Conservation (phyloP, 1,284 basidiomycete species). For the Boletus smithii region DNA sequence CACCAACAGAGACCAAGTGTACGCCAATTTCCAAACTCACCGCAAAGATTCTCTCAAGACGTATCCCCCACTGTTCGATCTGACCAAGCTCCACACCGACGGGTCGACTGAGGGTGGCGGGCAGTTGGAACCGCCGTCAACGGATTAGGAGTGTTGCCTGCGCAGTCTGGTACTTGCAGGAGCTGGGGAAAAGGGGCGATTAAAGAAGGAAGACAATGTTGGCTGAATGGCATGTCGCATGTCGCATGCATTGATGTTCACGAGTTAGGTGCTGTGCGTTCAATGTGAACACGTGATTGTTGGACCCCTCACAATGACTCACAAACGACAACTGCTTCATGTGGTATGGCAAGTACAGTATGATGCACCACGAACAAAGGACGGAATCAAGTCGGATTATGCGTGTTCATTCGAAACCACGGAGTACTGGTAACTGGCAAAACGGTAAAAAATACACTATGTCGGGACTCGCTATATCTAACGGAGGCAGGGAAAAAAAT, state of each 20-base stretch:
- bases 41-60: constrained; percentile 31
- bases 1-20: constrained; percentile 35
- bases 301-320: too few relatives aligned
- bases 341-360: too few relatives aligned
- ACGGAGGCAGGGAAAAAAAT: not conserved
- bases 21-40: constrained; percentile 26
- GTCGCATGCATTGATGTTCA: not conserved
- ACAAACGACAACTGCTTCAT: too few relatives aligned
- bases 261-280: constrained; percentile 1
- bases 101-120: constrained; percentile 25
- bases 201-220: too few relatives aligned
- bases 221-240: not conserved
- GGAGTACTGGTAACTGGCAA: not conserved
- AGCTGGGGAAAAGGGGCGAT: too few relatives aligned
- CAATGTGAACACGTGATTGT: too few relatives aligned
- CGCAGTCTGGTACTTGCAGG: not conserved
- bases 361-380: too few relatives aligned
- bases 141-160: not conserved
- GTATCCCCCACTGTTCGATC: constrained; percentile 30
- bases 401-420: constrained; percentile 4
- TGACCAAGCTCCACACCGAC: constrained; percentile 18
- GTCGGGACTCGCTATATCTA: constrained; percentile 8
- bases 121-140: constrained; percentile 16
- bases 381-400: constrained; percentile 6
- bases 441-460: constrained; percentile 22